phyloP scores from a whole-genome alignment of 805 yeast species.

The Lipomyces sp. region DNA sequence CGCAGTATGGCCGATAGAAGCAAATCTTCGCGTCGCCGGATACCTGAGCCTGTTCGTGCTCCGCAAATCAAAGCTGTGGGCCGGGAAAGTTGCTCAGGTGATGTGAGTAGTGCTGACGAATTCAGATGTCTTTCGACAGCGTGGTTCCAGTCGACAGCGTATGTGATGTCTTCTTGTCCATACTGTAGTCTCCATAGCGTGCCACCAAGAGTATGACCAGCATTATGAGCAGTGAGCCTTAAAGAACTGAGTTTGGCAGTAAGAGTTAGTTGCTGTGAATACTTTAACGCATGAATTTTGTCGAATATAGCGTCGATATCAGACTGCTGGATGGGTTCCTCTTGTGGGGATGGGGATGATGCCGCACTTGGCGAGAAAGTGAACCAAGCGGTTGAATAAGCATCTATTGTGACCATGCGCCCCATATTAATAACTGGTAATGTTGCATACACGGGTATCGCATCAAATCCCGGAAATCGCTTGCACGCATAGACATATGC shows the following conservation, averaged over 20 bases:
- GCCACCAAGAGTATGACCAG: conserved; percentile 95
- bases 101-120: conserved; percentile 65
- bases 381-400: conserved; percentile 72
- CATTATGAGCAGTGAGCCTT: conserved; percentile 77
- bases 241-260: conserved; percentile 55
- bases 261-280: conserved; percentile 72
- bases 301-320: conserved; percentile 86
- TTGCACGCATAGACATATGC: conserved; percentile 72
- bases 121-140: conserved; percentile 83
- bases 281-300: conserved; percentile 68
- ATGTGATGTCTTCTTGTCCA: conserved; percentile 77
- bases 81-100: conserved; percentile 63
- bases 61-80: conserved; percentile 86
- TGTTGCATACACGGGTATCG: conserved; percentile 75
- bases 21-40: conserved; percentile 66
- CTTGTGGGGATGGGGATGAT: not conserved
- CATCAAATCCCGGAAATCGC: conserved; percentile 59
- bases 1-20: conserved; percentile 49
- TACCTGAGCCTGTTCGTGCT: conserved; percentile 61
- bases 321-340: conserved; percentile 42
- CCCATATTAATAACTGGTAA: conserved; percentile 90
- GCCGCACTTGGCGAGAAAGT: conserved; percentile 41
- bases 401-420: conserved; percentile 80
- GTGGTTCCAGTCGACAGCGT: conserved; percentile 95
- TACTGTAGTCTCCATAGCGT: conserved; percentile 80